Evolutionary conservation across 164 flowering plant genomes (phyloP), one percentile per base, ranked within the genome.

Genomic region (Malania oleifera): DNA sequence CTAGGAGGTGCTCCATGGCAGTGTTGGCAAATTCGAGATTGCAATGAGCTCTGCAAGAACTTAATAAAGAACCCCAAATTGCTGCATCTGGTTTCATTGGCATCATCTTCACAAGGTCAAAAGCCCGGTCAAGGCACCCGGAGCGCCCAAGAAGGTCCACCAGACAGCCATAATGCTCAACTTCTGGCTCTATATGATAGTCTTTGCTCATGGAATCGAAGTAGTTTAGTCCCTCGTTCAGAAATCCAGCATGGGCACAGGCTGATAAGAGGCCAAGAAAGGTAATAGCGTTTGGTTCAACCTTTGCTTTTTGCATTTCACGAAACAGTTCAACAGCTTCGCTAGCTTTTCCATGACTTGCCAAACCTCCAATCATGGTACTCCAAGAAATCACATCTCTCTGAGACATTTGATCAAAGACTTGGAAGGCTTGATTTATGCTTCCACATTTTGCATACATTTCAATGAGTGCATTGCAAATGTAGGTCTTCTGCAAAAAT

Each of bases 401-500:
- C 8, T 60, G 41, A 3, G 25, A 7, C 72, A 76, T 76, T 38
- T 65, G 66, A 59, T 59, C 49, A 60, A 78, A 80, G 60, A 83
- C 45, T 57, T 63, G 70, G 35, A 41, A 23, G n/a, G 79, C 81
- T 61, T 74, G 54, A 49, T 64, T 47, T 1, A 77, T 59, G 61
- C 71, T 64, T 41, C 86, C 82, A 54, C 82, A 75, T 68, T 78
- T 80, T 4, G 81, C 68, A 40, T 84, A 89, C 93, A 86, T 89
- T 66, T 84, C 90, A 18, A 86, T 82, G 48, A 89, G 61, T 14
- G 96, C 91, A 71, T 89, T 86, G 46, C 84, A 80, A 7, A 89
- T 52, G 54, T 58, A 61, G 25, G 70, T 74, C 41, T 75, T 73
- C 51, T 28, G 23, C 71, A 75, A 61, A 20, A 82, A 71, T 53